These are phyloP conservation scores for Microbotryum scabiosae DNA, from an alignment of 1,284 basidiomycete species.

Conservation along the genomic window DNA sequence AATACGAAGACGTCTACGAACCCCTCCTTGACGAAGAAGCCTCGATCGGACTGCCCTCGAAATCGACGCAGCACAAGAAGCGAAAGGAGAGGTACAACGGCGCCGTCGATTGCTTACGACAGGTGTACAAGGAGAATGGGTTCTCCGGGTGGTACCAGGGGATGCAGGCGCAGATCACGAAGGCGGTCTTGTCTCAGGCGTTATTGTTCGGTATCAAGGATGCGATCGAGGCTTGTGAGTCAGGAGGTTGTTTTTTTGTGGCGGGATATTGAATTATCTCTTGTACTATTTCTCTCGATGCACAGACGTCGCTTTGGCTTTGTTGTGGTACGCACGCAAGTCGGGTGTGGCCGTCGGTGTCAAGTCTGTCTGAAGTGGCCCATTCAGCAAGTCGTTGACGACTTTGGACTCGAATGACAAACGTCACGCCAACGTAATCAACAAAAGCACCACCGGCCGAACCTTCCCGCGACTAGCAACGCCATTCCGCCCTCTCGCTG, in stretches of 20 bases:
- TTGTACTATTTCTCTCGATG: background rate
- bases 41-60: background rate
- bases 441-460: too few relatives aligned
- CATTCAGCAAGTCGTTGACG: background rate
- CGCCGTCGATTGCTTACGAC: conserved; percentile 64
- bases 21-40: background rate
- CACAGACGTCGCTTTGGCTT: conserved; percentile 24
- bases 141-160: conserved; percentile 88
- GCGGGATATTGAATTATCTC: too few relatives aligned
- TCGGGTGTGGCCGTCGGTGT: conserved; percentile 21
- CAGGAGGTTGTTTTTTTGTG: background rate
- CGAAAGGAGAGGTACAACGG: conserved; percentile 49
- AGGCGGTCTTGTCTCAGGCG: conserved; percentile 75
- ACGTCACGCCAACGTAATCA: too few relatives aligned
- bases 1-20: conserved; percentile 26
- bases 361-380: conserved; percentile 8
- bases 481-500: too few relatives aligned
- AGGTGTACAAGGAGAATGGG: conserved; percentile 57
- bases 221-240: conserved; percentile 31
- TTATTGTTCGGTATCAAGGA: conserved; percentile 37
- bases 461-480: too few relatives aligned
- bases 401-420: background rate
- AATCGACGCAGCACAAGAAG: conserved; percentile 34
- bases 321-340: conserved; percentile 19
- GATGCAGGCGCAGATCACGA: conserved; percentile 81